Percentiles rank a stretch among this genome's conserved stretches.
Evolutionary conservation across 306 rosid genomes (phyloP).

Genomic region (Quercus alba): DNA sequence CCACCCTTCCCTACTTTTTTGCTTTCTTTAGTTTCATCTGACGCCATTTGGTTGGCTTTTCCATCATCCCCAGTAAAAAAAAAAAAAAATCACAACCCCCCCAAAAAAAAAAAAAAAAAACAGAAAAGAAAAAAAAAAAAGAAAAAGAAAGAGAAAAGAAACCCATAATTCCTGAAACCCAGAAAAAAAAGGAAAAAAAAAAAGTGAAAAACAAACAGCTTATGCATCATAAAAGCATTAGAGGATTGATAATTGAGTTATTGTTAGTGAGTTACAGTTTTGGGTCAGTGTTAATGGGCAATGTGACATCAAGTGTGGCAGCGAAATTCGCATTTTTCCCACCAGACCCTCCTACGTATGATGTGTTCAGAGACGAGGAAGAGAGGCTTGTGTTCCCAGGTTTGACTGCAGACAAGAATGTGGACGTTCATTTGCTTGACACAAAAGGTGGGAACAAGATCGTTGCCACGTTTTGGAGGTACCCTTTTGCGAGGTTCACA

Average conservation of each 20-base stretch:
- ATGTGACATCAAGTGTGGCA: slow-evolving; percentile 85
- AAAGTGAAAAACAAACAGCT: neutral
- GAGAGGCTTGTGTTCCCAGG: slow-evolving; percentile 67
- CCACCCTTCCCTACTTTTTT: slow-evolving; percentile 22
- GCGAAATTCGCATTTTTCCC: slow-evolving; percentile 97
- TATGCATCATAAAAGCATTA: slow-evolving; percentile 38
- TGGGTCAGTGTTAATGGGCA: slow-evolving; percentile 66
- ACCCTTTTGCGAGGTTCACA: slow-evolving; percentile 83
- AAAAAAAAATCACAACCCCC: slow-evolving; percentile 10
- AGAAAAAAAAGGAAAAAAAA: neutral
- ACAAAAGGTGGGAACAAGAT: slow-evolving; percentile 74
- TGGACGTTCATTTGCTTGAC: slow-evolving; percentile 59
- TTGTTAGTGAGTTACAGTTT: slow-evolving; percentile 1
- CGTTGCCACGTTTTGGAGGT: slow-evolving; percentile 88
- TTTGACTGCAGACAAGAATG: slow-evolving; percentile 64
- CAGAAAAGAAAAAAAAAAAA: neutral
- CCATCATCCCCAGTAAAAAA: slow-evolving; percentile 39
- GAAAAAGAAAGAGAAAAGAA: no score
- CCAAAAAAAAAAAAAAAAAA: neutral
- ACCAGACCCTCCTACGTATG: slow-evolving; percentile 94
- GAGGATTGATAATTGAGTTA: neutral
- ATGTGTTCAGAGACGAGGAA: slow-evolving; percentile 44
- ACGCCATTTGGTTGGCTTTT: slow-evolving; percentile 40
- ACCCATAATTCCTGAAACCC: no score
- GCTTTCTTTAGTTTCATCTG: slow-evolving; percentile 34